Conservation (phyloP, 2,329 filamentous ascomycete species). For the Claviceps capensis region DNA sequence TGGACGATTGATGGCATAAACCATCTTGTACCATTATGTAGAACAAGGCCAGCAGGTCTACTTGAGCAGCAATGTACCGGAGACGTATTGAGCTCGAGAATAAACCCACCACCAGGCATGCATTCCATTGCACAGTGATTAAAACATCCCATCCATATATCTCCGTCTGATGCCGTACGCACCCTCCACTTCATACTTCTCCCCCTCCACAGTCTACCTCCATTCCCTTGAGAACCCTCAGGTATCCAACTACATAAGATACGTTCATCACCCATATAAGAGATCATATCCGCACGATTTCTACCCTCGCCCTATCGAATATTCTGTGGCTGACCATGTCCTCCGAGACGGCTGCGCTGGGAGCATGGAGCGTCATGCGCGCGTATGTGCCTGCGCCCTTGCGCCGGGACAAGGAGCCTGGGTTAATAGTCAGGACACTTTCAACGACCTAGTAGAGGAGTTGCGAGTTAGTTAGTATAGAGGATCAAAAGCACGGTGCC, state of each 20-base stretch:
- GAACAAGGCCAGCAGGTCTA: background rate
- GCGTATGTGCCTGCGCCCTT: slow-evolving; percentile 77
- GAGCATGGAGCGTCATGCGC: slow-evolving; percentile 60
- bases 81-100: no score
- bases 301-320: slow-evolving; percentile 72
- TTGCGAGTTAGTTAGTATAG: slow-evolving; percentile 1
- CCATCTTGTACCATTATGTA: background rate
- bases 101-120: no score
- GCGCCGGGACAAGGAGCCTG: slow-evolving; percentile 73
- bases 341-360: slow-evolving; percentile 44
- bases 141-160: no score
- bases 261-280: no score
- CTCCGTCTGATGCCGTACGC: no score
- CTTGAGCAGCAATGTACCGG: background rate
- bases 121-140: no score
- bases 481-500: background rate
- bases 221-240: background rate
- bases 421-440: slow-evolving; percentile 80
- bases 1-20: slow-evolving; percentile 26
- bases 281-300: slow-evolving; percentile 59
- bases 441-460: slow-evolving; percentile 58
- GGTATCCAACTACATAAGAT: no score
- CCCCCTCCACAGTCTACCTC: background rate
- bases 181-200: background rate
- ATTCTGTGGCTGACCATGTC: slow-evolving; percentile 58